Conservation (phyloP, 306 rosid genomes). For the Hippophae rhamnoides region DNA sequence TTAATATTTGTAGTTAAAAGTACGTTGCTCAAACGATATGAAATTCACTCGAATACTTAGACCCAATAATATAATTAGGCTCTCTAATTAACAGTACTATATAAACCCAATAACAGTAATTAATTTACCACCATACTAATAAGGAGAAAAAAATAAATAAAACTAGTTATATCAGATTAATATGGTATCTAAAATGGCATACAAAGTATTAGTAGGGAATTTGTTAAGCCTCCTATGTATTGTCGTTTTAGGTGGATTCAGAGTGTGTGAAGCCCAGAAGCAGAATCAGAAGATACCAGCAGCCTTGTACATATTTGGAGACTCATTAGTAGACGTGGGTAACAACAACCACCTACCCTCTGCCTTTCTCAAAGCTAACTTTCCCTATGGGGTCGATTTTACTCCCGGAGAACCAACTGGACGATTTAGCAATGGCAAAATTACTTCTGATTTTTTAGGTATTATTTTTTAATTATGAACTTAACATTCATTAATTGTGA, state of each 20-base stretch:
- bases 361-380: conserved; percentile 30
- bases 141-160: too few relatives aligned
- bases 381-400: conserved; percentile 48
- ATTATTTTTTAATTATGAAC: neutral
- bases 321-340: conserved; percentile 29
- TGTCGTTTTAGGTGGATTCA: neutral
- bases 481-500: too few relatives aligned
- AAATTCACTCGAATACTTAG: too few relatives aligned
- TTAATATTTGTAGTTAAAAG: too few relatives aligned
- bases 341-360: conserved; percentile 24
- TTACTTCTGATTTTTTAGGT: conserved; percentile 59
- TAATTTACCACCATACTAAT: too few relatives aligned
- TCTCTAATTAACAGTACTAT: too few relatives aligned
- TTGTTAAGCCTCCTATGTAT: neutral
- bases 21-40: too few relatives aligned
- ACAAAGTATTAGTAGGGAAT: neutral
- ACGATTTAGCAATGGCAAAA: conserved; percentile 57
- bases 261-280: neutral
- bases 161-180: too few relatives aligned
- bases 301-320: conserved; percentile 28
- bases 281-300: conserved; percentile 1
- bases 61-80: too few relatives aligned
- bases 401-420: conserved; percentile 41
- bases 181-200: neutral
- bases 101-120: too few relatives aligned